Percentiles rank a stretch among this genome's conserved stretches.
Conservation (phyloP, 1,284 basidiomycete species). For the Xerocomus cyaneibrunnescens region DNA sequence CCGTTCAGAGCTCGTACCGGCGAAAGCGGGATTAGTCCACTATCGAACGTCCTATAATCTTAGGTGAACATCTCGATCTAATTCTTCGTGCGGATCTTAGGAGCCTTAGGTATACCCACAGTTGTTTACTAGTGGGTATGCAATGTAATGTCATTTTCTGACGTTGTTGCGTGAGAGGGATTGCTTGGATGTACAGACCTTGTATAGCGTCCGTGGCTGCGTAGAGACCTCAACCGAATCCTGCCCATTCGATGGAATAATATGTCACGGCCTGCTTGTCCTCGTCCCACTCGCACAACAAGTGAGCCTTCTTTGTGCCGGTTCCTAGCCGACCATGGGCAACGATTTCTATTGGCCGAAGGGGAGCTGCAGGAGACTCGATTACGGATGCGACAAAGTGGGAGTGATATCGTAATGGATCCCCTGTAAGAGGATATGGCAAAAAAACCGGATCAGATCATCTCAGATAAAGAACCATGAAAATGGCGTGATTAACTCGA, state of each 20-base stretch:
- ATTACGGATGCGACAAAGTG: conserved; percentile 91
- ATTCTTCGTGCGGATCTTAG: conserved; percentile 13
- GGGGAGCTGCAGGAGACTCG: conserved; percentile 54
- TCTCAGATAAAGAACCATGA: conserved; percentile 3
- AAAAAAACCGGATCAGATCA: conserved; percentile 3
- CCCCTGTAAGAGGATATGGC: conserved; percentile 54
- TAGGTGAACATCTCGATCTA: conserved; percentile 7
- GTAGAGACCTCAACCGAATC: conserved; percentile 64
- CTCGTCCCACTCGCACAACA: conserved; percentile 88
- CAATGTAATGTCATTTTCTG: conserved; percentile 6
- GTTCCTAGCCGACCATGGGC: conserved; percentile 95
- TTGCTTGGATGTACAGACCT: neutral
- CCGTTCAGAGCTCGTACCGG: conserved; percentile 34
- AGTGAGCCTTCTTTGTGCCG: conserved; percentile 95
- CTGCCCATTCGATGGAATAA: conserved; percentile 89
- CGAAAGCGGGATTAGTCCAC: conserved; percentile 41
- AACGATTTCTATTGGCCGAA: conserved; percentile 89
- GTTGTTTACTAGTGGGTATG: conserved; percentile 11
- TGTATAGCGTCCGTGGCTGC: neutral
- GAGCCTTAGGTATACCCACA: conserved; percentile 17
- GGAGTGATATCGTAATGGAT: conserved; percentile 94
- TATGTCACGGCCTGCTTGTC: conserved; percentile 66
- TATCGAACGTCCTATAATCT: conserved; percentile 9
- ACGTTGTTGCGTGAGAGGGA: neutral
- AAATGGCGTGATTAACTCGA: neutral